Base-by-base conservation (phyloP, 805 yeast species). In the Suhomyces faveliae region DNA sequence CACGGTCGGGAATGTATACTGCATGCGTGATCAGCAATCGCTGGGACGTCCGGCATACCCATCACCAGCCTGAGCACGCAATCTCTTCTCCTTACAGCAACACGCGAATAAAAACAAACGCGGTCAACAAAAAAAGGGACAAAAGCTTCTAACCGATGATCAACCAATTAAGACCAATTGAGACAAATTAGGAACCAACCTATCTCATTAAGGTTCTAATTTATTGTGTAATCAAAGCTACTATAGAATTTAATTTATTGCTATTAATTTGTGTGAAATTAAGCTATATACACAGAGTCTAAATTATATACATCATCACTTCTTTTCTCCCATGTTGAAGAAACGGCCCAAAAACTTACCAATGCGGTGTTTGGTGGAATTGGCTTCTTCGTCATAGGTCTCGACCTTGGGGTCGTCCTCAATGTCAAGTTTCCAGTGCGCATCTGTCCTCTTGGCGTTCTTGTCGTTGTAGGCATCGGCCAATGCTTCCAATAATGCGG, bases 391-490 rank as follows among this genome's bases (percentile, higher is more conserved):
- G 42, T 67, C 71, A 29, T 51, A 53, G 15, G 63, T 55, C 45
- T 64, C 63, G 4, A 55, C 57, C 37, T 51, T 48, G 5, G 51
- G 40, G n/a, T 56, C 56, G 22, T 63, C 64, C 4, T 66, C 71
- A n/a, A 60, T 35, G 41, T 69, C 72, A 21, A 61, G 50, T 43
- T 67, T 66, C 67, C 70, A 67, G 45, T 71, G 69, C 12, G 68
- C 67, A 59, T 81, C 83, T 10, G 84, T 73, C 53, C 95, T 74
- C 56, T 79, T 86, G 3, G 99, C 99, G 20, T 75, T 77, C 38
- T 74, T 74, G 64, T 94, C 99, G 49, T 87, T 81, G 42, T 86
- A 79, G 2, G 96, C 86, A 61, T 90, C 97, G 1, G 99, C 99
- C 53, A 94, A 76, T 0, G 97, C 96, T 64, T 94, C 99, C 59